Base-by-base conservation (phyloP, 176 grass and related monocot genomes). In the Elymus sibiricus region DNA sequence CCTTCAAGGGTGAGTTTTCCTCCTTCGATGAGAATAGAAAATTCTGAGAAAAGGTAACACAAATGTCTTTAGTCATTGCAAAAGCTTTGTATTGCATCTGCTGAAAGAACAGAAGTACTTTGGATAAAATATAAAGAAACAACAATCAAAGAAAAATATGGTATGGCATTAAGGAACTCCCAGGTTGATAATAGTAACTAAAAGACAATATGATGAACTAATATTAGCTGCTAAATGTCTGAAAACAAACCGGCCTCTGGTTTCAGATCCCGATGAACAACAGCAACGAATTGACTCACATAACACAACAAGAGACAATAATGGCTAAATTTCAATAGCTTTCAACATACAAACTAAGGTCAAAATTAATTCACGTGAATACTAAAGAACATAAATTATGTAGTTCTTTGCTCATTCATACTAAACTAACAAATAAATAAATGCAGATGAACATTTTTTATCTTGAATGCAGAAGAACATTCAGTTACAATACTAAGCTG, bases 231-330 rank as follows among this genome's bases (percentile, higher is more conserved):
- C 19, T 59, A 53, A 49, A 34, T 87, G 46, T 82, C 76, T 85
- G 38, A 22, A 12, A 76, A 59, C 22, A 47, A 85, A 49, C 82
- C 28, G 83, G 97, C 97, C 94, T 99, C 97, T 56, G 97, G 97
- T 89, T 99, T 99, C 64, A 99, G 80, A 90, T 99, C 97, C 19
- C 97, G 90, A 56, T 99, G 97, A 89, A 99, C 97, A 79, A 99
- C 94, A 86, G 31, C 31, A 32, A 32, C 31, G 31, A 32, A 32
- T 32, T 32, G 31, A 32, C 31, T 32, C 31, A 32, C 31, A 32
- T 3, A 32, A 32, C 31, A 32, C 31, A 32, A 32, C 31, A 32
- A 32, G 31, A n/a, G n/a, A n/a, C n/a, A n/a, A n/a, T n/a, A n/a
- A n/a, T n/a, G n/a, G n/a, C n/a, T n/a, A n/a, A n/a, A 32, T 32